phyloP scores from a whole-genome alignment of 371 early-diverging fungal species.

The Apophysomyces sp. region DNA sequence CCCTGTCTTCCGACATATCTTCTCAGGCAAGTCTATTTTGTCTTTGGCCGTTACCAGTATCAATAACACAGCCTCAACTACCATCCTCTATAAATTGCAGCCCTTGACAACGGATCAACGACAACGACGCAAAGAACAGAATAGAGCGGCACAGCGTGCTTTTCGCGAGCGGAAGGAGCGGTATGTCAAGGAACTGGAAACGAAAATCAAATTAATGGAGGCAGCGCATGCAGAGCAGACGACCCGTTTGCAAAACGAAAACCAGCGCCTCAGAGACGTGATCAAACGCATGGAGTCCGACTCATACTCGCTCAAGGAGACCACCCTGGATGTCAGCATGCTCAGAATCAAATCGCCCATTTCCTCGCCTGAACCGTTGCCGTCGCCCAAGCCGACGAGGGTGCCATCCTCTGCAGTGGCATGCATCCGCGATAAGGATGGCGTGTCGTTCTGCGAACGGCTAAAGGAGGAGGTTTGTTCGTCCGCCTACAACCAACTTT shows the following conservation, averaged over 20 bases:
- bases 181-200: constrained; percentile 68
- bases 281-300: constrained; percentile 34
- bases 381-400: constrained; percentile 9
- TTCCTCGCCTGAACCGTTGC: not conserved
- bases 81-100: not conserved
- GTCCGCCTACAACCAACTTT: constrained; percentile 37
- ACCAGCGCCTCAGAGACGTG: constrained; percentile 16
- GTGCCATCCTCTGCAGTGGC: constrained; percentile 30
- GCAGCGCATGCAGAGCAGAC: constrained; percentile 38
- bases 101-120: constrained; percentile 27
- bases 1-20: not conserved
- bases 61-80: not conserved
- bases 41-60: not conserved
- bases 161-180: constrained; percentile 76
- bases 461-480: constrained; percentile 51
- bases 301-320: constrained; percentile 12
- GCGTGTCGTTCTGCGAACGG: constrained; percentile 44
- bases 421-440: constrained; percentile 48
- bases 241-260: constrained; percentile 28
- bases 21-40: not conserved
- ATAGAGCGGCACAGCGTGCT: constrained; percentile 76
- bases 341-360: not conserved
- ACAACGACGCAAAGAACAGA: constrained; percentile 74
- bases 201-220: constrained; percentile 61
- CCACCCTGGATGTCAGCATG: not conserved